These are phyloP conservation scores for Colletotrichum sp. DNA, from an alignment of 2,329 filamentous ascomycete species.

Conservation along the genomic window DNA sequence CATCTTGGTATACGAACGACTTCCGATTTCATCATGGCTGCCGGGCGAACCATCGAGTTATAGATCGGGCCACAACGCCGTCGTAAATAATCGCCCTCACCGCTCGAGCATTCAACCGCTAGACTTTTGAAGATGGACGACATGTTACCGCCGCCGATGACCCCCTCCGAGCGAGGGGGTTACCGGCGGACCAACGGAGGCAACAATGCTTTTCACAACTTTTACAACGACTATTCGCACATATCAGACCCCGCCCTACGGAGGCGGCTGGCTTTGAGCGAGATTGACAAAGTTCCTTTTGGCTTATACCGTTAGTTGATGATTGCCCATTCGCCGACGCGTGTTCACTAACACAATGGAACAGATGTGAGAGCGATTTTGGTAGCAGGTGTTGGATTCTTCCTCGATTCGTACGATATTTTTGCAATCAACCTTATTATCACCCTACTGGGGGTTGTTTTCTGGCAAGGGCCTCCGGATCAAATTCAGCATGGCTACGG, in stretches of 20 bases:
- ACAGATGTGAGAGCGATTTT: slow-evolving; percentile 73
- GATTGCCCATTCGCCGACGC: slow-evolving; percentile 5
- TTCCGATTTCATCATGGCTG: slow-evolving; percentile 6
- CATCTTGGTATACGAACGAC: background rate
- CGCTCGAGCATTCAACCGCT: background rate
- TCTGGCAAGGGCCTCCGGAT: slow-evolving; percentile 59
- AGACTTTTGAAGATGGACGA: slow-evolving; percentile 30
- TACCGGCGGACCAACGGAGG: slow-evolving; percentile 58
- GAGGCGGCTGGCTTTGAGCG: slow-evolving; percentile 75
- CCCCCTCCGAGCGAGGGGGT: slow-evolving; percentile 33
- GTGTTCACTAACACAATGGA: background rate
- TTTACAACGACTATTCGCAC: slow-evolving; percentile 71
- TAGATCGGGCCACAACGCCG: slow-evolving; percentile 9
- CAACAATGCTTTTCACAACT: slow-evolving; percentile 76
- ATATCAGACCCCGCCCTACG: slow-evolving; percentile 78
- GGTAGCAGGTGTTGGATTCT: slow-evolving; percentile 83
- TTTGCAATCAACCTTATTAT: slow-evolving; percentile 82
- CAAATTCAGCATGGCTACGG: slow-evolving; percentile 50
- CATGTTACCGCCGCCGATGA: slow-evolving; percentile 47
- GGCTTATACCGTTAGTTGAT: slow-evolving; percentile 66
- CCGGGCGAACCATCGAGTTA: background rate
- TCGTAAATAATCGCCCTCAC: background rate
- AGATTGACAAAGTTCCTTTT: slow-evolving; percentile 81
- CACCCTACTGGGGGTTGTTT: slow-evolving; percentile 76
- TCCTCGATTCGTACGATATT: slow-evolving; percentile 82